Evolutionary conservation across 2,329 filamentous ascomycete genomes (phyloP).

Genomic region (Trichoderma endophyticum): DNA sequence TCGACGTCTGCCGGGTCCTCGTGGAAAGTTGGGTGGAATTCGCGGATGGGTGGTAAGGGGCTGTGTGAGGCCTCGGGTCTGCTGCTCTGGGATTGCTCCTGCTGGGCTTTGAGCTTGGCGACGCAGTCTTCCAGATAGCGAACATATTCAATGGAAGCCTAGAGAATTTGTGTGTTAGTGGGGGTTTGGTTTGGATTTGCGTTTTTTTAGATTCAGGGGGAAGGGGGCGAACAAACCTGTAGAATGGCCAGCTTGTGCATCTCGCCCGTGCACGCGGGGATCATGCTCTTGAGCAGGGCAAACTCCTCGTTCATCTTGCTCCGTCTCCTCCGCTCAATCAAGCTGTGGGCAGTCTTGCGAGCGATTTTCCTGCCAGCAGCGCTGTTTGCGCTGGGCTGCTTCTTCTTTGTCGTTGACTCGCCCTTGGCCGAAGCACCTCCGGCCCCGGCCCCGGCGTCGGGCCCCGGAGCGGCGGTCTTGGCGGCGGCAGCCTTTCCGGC

Average conservation of each 20-base stretch:
- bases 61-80: constrained; percentile 29
- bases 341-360: constrained; percentile 89
- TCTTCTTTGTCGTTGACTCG: constrained; percentile 72
- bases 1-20: constrained; percentile 52
- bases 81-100: constrained; percentile 34
- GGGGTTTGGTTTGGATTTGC: background rate
- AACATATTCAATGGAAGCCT: constrained; percentile 96
- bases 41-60: constrained; percentile 36
- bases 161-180: background rate
- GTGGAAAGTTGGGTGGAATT: constrained; percentile 42
- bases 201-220: background rate
- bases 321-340: constrained; percentile 84
- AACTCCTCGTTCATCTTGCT: constrained; percentile 99
- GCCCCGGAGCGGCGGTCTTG: constrained; percentile 21
- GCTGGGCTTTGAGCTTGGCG: constrained; percentile 67
- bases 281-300: constrained; percentile 87
- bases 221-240: constrained; percentile 57
- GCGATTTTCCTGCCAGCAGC: constrained; percentile 92
- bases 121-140: constrained; percentile 91
- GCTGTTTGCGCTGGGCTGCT: constrained; percentile 70
- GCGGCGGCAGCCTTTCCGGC: constrained; percentile 25
- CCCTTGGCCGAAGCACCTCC: constrained; percentile 25
- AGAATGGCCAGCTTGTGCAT: constrained; percentile 98
- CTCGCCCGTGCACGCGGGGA: constrained; percentile 90
- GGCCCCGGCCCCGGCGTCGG: constrained; percentile 21